These are phyloP conservation scores for Kockovaella imperatae DNA, from an alignment of 768 basidiomycete genomes.

Conservation along the genomic window DNA sequence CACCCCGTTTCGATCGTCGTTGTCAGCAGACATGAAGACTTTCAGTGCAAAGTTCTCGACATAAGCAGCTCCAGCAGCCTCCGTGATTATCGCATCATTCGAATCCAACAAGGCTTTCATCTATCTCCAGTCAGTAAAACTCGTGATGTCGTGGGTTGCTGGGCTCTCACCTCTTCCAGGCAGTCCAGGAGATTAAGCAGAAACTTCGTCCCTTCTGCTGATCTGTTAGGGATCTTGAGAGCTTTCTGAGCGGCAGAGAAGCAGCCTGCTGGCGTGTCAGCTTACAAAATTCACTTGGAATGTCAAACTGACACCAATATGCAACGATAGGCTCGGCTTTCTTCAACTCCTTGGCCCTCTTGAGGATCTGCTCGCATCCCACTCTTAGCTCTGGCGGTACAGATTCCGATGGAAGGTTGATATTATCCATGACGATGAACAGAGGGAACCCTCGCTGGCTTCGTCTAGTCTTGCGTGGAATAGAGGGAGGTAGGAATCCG, in stretches of 20 bases:
- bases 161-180: constrained; percentile 56
- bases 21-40: constrained; percentile 82
- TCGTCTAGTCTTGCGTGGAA: no score
- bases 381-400: constrained; percentile 45
- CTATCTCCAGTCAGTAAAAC: constrained; percentile 27
- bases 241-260: constrained; percentile 88
- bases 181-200: constrained; percentile 65
- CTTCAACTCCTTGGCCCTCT: constrained; percentile 80
- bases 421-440: constrained; percentile 25
- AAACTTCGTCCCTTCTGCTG: constrained; percentile 62
- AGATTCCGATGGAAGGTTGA: constrained; percentile 34
- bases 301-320: constrained; percentile 76
- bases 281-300: neutral
- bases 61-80: constrained; percentile 74
- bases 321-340: constrained; percentile 75
- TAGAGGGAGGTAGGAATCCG: no score
- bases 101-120: constrained; percentile 68
- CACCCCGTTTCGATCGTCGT: constrained; percentile 72
- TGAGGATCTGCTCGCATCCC: constrained; percentile 67
- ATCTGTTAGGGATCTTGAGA: constrained; percentile 54
- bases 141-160: no score
- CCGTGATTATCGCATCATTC: constrained; percentile 73
- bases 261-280: constrained; percentile 53
- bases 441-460: no score
- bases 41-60: constrained; percentile 90